Evolutionary conservation across 805 yeast species (phyloP), one percentile per base, ranked within the genome.

Genomic region (Limtongia smithiae): DNA sequence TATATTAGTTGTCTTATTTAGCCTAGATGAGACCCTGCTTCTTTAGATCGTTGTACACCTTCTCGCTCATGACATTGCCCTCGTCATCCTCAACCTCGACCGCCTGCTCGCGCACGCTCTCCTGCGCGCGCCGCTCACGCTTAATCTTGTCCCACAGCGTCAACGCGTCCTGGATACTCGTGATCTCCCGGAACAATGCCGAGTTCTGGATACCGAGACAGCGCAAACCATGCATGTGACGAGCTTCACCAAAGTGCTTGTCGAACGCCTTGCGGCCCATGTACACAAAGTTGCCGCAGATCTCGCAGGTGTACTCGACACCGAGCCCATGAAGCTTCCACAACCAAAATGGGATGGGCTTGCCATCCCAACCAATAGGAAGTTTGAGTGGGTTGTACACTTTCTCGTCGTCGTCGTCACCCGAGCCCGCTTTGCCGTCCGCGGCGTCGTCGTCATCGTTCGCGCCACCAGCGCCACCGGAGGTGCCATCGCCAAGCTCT

Each of bases 301-400:
- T 78, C 67, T 93, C 97, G 65, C 98, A 93, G 0, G 68, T 61
- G 59, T 80, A 86, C 44, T 77, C 79, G 37, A 78, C 75, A 48
- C 85, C 85, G 9, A 90, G 71, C 0, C 98, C 98, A 60, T 88
- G 89, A 38, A 90, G 71, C 65, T 90, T 93, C 73, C 80, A 90
- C 25, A 93, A 71, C 98, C 98, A 93, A 46, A 75, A 80, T 1
- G 98, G 98, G 25, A 93, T 87, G 0, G 97, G 97, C 35, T 75
- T 77, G 0, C 97, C 97, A 66, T 90, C 97, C 17, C 85, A 77
- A 0, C 95, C 97, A 0, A 86, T 44, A 0, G 96, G 95, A 47
- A 86, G 65, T 48, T 82, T 78, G 48, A 78, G 69, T 17, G 82
- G 80, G 51, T 75, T 74, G 44, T 61, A 65, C 27, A 63, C 62